Evolutionary conservation across 1,139 yeast genomes (phyloP).

Genomic region (Hemisphaericaspora xylanilytica): DNA sequence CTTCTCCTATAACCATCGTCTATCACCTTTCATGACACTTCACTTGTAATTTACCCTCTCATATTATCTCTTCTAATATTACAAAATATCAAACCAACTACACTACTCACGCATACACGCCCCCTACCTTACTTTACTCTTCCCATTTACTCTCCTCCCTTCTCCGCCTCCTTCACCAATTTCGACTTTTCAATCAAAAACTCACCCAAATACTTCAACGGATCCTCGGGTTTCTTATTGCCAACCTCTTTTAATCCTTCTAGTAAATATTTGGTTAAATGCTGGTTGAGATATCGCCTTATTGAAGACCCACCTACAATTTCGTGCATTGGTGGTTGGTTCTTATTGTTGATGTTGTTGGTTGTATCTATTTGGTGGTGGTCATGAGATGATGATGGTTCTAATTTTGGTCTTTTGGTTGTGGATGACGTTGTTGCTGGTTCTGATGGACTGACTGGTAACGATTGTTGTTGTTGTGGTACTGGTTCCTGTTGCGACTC

Average conservation of each 20-base stretch:
- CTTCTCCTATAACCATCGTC: too few relatives aligned
- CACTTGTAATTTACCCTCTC: too few relatives aligned
- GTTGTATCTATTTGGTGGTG: slow-evolving; percentile 6
- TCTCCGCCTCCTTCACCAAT: slow-evolving; percentile 16
- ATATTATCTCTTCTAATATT: too few relatives aligned
- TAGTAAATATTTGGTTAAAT: slow-evolving; percentile 64
- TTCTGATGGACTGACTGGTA: too few relatives aligned
- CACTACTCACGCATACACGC: background rate
- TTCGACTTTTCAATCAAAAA: slow-evolving; percentile 54
- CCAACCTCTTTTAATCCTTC: slow-evolving; percentile 68
- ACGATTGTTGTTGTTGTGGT: slow-evolving; percentile 2
- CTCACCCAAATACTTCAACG: slow-evolving; percentile 69
- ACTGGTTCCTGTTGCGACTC: slow-evolving; percentile 9
- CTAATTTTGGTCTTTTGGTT: slow-evolving; percentile 10
- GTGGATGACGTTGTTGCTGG: background rate
- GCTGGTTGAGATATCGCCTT: slow-evolving; percentile 71
- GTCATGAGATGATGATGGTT: slow-evolving; percentile 9
- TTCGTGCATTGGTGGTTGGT: slow-evolving; percentile 40
- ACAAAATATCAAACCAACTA: too few relatives aligned
- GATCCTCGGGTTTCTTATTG: slow-evolving; percentile 61
- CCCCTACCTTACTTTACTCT: background rate
- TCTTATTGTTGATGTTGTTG: background rate
- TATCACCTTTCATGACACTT: too few relatives aligned
- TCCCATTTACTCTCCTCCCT: background rate
- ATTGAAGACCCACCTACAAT: slow-evolving; percentile 80